Evolutionary conservation across 2,329 filamentous ascomycete species (phyloP).

Genomic region (Phyllosticta citribraziliensis): DNA sequence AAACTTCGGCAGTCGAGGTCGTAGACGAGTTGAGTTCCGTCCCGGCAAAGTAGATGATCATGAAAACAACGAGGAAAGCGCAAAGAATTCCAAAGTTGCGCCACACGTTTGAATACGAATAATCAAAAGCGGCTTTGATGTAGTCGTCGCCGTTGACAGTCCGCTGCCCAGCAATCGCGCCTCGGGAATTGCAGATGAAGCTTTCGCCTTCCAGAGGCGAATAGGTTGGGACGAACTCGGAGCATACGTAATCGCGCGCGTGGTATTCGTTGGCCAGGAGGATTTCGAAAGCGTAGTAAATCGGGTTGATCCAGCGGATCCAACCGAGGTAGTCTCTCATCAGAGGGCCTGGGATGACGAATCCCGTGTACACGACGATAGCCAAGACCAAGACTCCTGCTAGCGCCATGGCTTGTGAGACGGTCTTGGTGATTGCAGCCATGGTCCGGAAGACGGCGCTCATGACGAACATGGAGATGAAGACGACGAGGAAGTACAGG

Average conservation of each 20-base stretch:
- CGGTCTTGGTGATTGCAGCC: constrained; percentile 60
- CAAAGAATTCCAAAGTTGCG: constrained; percentile 57
- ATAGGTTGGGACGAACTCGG: constrained; percentile 29
- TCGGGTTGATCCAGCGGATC: constrained; percentile 62
- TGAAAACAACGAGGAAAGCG: constrained; percentile 55
- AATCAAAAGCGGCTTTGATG: constrained; percentile 22
- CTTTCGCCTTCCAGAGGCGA: constrained; percentile 36
- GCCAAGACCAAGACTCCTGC: constrained; percentile 49
- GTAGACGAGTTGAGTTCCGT: constrained; percentile 41
- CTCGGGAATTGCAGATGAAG: constrained; percentile 42
- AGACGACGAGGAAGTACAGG: constrained; percentile 65
- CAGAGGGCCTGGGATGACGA: constrained; percentile 56
- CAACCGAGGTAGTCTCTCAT: constrained; percentile 34
- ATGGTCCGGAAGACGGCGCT: constrained; percentile 76
- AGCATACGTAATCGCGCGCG: constrained; percentile 22
- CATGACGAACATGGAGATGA: constrained; percentile 56
- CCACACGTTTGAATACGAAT: constrained; percentile 33
- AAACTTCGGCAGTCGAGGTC: constrained; percentile 53
- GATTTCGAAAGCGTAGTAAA: constrained; percentile 71
- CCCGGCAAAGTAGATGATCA: constrained; percentile 51
- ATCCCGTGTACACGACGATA: constrained; percentile 58
- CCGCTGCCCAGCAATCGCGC: constrained; percentile 28
- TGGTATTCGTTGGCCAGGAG: constrained; percentile 67
- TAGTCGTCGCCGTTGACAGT: constrained; percentile 32
- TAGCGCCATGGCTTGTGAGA: constrained; percentile 47